These are phyloP conservation scores for Sclerospora graminicola DNA, from an alignment of 352 stramenopile genomes.

Conservation along the genomic window DNA sequence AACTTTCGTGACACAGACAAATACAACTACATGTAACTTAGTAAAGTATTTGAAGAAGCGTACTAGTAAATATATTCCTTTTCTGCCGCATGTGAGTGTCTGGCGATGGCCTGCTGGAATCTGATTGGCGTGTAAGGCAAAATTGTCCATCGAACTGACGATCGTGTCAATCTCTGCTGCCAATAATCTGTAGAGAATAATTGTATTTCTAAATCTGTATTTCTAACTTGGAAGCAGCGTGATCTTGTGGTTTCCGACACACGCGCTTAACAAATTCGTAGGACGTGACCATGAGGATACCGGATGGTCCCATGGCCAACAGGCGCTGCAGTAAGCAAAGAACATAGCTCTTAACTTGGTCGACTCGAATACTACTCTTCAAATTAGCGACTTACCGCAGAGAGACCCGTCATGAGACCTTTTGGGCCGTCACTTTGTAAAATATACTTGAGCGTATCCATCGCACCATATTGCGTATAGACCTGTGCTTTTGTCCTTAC, in stretches of 20 bases:
- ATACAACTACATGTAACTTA: too few relatives aligned
- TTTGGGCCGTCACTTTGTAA: slow-evolving; percentile 56
- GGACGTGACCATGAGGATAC: slow-evolving; percentile 77
- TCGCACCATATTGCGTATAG: slow-evolving; percentile 76
- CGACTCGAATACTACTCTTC: not conserved
- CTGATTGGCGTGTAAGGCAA: too few relatives aligned
- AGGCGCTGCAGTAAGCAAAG: slow-evolving; percentile 38
- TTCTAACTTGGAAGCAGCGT: slow-evolving; percentile 4
- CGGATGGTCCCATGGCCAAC: slow-evolving; percentile 72
- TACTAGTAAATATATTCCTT: too few relatives aligned
- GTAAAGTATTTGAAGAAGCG: too few relatives aligned
- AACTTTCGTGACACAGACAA: too few relatives aligned
- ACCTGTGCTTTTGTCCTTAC: slow-evolving; percentile 77
- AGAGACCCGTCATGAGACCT: slow-evolving; percentile 74
- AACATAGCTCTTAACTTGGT: slow-evolving; percentile 1
- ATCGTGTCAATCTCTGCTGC: too few relatives aligned
- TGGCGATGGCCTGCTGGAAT: too few relatives aligned
- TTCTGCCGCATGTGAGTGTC: too few relatives aligned
- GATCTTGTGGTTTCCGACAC: slow-evolving; percentile 42
- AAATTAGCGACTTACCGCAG: slow-evolving; percentile 39
- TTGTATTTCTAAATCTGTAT: too few relatives aligned
- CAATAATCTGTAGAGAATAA: too few relatives aligned
- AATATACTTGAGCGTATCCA: slow-evolving; percentile 81
- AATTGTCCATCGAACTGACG: too few relatives aligned
- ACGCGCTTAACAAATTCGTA: slow-evolving; percentile 88